Evolutionary conservation across 176 grass and related monocot species (phyloP).

Genomic region (Hyparrhenia diplandra): DNA sequence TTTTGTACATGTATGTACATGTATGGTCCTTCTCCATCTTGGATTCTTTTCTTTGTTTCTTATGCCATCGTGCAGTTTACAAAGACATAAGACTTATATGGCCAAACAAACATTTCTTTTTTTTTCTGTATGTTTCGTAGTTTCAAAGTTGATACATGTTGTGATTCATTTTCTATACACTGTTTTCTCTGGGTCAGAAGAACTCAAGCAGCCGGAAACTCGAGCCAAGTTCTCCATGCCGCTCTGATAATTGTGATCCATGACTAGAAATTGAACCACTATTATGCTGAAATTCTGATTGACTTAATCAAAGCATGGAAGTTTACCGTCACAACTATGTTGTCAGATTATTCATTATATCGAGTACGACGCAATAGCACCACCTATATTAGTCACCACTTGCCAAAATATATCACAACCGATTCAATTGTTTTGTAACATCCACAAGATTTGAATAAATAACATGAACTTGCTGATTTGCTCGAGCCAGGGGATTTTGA

Average conservation of each 20-base stretch:
- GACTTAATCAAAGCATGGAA: not conserved
- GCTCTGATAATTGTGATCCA: not conserved
- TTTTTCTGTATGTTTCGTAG: not conserved
- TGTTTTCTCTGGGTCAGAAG: slow-evolving; percentile 11
- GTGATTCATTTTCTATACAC: slow-evolving; percentile 1
- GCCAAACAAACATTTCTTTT: not conserved
- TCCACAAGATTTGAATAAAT: not conserved
- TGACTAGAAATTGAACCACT: slow-evolving; percentile 10
- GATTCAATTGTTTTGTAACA: not conserved
- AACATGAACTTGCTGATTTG: not conserved
- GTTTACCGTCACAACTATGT: not conserved
- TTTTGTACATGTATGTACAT: too few relatives aligned
- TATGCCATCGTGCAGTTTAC: not conserved
- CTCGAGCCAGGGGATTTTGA: not conserved
- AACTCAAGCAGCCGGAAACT: slow-evolving; percentile 1
- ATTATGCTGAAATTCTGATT: not conserved
- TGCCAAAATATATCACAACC: not conserved
- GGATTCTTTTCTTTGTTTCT: slow-evolving; percentile 16
- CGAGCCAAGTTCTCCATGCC: not conserved
- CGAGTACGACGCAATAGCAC: slow-evolving; percentile 1
- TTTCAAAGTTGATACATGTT: not conserved
- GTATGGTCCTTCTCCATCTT: not conserved
- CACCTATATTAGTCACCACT: not conserved
- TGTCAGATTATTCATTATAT: not conserved
- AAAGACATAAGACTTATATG: not conserved